Conservation (phyloP, 495 filamentous ascomycete genomes). For the Neurospora africana region DNA sequence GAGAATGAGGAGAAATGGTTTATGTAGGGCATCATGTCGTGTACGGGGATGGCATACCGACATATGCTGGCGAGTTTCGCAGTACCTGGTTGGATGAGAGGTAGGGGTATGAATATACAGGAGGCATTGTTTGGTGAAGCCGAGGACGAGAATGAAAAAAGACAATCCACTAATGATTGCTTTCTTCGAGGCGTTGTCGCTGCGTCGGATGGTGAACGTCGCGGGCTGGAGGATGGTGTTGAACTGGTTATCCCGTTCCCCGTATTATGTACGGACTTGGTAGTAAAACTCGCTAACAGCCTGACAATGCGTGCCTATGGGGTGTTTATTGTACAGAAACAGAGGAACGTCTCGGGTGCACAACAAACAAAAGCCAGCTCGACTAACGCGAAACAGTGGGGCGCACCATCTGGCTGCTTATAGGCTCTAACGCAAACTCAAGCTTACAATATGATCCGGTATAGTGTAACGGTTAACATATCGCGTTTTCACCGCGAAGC, state of each 20-base stretch:
- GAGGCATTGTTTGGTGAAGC: background rate
- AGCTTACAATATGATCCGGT: slow-evolving; percentile 16
- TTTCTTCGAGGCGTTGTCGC: background rate
- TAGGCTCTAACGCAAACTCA: background rate
- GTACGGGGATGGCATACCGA: background rate
- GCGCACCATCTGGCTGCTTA: too few relatives aligned
- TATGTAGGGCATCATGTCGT: background rate
- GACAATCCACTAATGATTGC: too few relatives aligned
- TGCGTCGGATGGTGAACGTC: background rate
- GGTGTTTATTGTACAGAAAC: background rate
- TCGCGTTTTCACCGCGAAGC: slow-evolving; percentile 41
- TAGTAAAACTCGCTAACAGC: background rate
- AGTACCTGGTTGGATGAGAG: background rate
- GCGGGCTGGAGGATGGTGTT: background rate
- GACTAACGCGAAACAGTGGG: background rate
- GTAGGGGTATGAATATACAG: background rate
- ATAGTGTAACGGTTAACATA: slow-evolving; percentile 41
- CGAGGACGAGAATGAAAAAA: background rate
- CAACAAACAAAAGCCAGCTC: background rate
- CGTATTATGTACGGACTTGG: too few relatives aligned
- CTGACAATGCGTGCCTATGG: background rate
- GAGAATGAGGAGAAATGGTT: background rate
- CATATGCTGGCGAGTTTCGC: background rate
- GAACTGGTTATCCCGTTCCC: background rate
- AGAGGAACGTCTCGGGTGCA: background rate